phyloP scores from a whole-genome alignment of 1,139 yeast genomes.

The Yamadazyma siamensis region DNA sequence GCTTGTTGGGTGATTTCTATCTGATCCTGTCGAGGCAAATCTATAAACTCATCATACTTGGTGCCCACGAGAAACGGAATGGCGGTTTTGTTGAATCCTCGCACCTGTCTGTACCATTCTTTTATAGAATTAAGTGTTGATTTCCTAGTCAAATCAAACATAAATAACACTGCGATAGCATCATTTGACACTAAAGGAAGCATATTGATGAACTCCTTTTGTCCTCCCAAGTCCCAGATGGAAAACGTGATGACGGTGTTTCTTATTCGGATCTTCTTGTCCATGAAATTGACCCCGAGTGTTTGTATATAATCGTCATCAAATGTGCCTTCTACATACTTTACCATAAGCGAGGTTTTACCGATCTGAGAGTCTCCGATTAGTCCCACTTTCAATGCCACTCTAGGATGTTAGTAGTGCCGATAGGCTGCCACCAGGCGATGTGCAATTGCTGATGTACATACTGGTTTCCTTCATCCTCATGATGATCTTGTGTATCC shows the following conservation, averaged over 20 bases:
- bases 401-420: constrained; percentile 29
- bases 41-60: constrained; percentile 85
- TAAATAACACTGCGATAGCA: constrained; percentile 87
- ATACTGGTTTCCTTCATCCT: constrained; percentile 42
- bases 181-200: constrained; percentile 89
- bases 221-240: constrained; percentile 97
- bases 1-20: constrained; percentile 83
- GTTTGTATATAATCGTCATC: constrained; percentile 94
- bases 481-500: constrained; percentile 24
- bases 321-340: constrained; percentile 90
- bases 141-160: constrained; percentile 89
- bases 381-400: constrained; percentile 86
- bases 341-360: constrained; percentile 94
- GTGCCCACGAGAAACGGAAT: constrained; percentile 93
- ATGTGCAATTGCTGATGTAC: constrained; percentile 16
- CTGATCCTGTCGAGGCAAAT: constrained; percentile 77
- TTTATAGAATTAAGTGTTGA: constrained; percentile 82
- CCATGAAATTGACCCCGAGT: constrained; percentile 93
- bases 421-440: background rate
- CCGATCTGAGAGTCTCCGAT: constrained; percentile 99
- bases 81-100: constrained; percentile 89
- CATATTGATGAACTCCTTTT: constrained; percentile 94
- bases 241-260: constrained; percentile 89
- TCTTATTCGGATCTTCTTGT: constrained; percentile 79
- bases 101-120: constrained; percentile 93